Evolutionary conservation across 148 eudicot genomes (phyloP), one percentile per base, ranked within the genome.

Genomic region (Dianthus caryophyllus): DNA sequence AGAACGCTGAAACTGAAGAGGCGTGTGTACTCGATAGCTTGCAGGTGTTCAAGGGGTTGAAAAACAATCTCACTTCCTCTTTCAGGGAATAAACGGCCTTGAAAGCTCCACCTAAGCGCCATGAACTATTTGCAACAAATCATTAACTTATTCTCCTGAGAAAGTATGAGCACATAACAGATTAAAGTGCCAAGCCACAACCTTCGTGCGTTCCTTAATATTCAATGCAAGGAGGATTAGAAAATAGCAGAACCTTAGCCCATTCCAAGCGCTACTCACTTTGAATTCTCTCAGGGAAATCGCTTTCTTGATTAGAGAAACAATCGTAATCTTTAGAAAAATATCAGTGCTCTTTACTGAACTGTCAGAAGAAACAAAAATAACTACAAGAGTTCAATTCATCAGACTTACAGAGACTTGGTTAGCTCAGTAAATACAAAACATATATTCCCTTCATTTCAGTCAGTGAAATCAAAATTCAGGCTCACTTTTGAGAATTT

Each of bases 1-100:
- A 94, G 92, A 72, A 81, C n/a, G n/a, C 80, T 74, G 88, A 81
- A 46, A 79, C 75, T 21, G 88, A 78, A 65, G 82, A n/a, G 81
- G 57, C 99, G 85, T 71, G 61, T 78, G 68, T 84, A 94, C 57
- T 67, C 82, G 71, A 90, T 81, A 58, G 89, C 81, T 67, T 94
- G 90, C 67, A 94, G 75, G 79, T 94, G 99, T 78, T 94, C 97
- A 53, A 88, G 89, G 53, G 99, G 97, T 73, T 85, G 87, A 72
- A 90, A 94, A 72, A 78, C 72, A 57, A 94, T 71, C 74, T 88
- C 81, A 73, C 81, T 71, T 64, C 97, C 99, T 31, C 87, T 77
- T 75, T 54, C 51, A 49, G n/a, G 99, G 97, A 80, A 94, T 68
- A 66, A 75, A 78, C 69, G n/a, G n/a, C n/a, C n/a, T n/a, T n/a